Conservation (phyloP, 805 yeast genomes). For the Pichia rugopelliculosa region DNA sequence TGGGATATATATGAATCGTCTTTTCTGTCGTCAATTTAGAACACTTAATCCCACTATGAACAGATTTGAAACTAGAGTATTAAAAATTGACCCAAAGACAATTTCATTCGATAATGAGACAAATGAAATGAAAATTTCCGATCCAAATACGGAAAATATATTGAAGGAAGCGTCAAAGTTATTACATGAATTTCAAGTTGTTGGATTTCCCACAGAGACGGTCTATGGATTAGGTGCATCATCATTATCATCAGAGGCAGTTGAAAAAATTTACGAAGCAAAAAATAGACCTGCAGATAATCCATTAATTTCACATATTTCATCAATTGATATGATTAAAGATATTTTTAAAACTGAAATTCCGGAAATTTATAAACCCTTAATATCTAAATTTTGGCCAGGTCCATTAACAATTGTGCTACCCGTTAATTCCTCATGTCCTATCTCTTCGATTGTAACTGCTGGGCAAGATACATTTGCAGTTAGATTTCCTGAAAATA, state of each 20-base stretch:
- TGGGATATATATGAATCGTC: not conserved
- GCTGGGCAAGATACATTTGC: constrained; percentile 89
- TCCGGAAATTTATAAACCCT: constrained; percentile 59
- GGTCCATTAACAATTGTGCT: constrained; percentile 88
- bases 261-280: constrained; percentile 70
- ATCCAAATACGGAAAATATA: constrained; percentile 43
- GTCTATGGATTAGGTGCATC: constrained; percentile 95
- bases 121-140: constrained; percentile 32
- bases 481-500: constrained; percentile 79
- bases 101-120: constrained; percentile 42
- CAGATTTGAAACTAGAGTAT: constrained; percentile 32
- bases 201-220: constrained; percentile 95
- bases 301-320: constrained; percentile 85
- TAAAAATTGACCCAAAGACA: constrained; percentile 47
- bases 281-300: constrained; percentile 94
- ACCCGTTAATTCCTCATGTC: constrained; percentile 44
- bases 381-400: constrained; percentile 81
- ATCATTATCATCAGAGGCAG: constrained; percentile 66
- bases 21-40: constrained; percentile 1
- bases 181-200: constrained; percentile 47
- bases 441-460: constrained; percentile 69
- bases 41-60: not conserved
- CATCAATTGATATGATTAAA: constrained; percentile 66
- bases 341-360: constrained; percentile 49
- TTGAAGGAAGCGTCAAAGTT: constrained; percentile 53